Evolutionary conservation across 768 basidiomycete species (phyloP).

Genomic region (Tylopilus cervinicoccineus): DNA sequence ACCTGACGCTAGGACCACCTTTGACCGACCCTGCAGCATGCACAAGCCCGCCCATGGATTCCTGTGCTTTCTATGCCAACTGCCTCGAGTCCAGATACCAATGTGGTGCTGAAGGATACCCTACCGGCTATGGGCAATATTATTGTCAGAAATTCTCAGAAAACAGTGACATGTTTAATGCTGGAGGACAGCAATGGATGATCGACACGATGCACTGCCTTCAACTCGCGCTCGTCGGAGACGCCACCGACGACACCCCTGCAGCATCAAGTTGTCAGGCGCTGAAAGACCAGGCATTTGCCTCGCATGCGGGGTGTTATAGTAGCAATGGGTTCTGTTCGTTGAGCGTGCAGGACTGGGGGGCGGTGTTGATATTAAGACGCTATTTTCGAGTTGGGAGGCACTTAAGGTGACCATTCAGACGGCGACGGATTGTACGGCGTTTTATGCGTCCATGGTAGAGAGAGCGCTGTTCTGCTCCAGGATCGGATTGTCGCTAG

Average conservation of each 20-base stretch:
- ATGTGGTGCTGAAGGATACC: constrained; percentile 43
- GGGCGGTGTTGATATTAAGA: constrained; percentile 25
- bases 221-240: constrained; percentile 38
- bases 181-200: constrained; percentile 41
- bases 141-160: constrained; percentile 39
- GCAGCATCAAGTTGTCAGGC: constrained; percentile 25
- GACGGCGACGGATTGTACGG: constrained; percentile 8
- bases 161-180: constrained; percentile 27
- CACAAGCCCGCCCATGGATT: constrained; percentile 32
- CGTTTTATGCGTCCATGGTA: constrained; percentile 14
- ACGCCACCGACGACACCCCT: constrained; percentile 23
- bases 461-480: constrained; percentile 6
- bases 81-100: constrained; percentile 44
- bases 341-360: constrained; percentile 35
- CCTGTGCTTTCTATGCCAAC: constrained; percentile 41
- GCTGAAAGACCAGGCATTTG: constrained; percentile 37
- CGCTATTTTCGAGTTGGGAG: constrained; percentile 16
- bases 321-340: constrained; percentile 39
- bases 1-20: constrained; percentile 6
- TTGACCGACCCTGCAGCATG: constrained; percentile 17
- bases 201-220: constrained; percentile 44
- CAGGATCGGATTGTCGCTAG: too few species aligned
- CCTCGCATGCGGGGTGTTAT: constrained; percentile 41
- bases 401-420: constrained; percentile 10
- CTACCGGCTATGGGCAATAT: constrained; percentile 38